Percentiles rank a stretch among this genome's conserved stretches.
These are phyloP conservation scores for Dimargaris xerosporica DNA, from an alignment of 192 early-diverging fungal genomes.

Conservation along the genomic window DNA sequence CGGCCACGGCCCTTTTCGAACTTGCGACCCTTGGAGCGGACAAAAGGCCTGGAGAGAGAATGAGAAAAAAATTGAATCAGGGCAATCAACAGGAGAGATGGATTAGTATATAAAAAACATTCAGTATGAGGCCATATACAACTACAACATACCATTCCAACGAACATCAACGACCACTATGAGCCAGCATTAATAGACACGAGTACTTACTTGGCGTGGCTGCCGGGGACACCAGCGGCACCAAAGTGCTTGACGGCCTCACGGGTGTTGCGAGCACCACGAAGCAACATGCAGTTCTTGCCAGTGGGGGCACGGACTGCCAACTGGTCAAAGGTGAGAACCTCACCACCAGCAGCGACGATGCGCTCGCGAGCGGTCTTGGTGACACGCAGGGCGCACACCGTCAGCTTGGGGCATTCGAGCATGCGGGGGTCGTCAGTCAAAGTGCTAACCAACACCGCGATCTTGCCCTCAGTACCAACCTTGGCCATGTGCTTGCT, in stretches of 20 bases:
- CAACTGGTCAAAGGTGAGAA: slow-evolving; percentile 97
- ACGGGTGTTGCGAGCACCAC: slow-evolving; percentile 85
- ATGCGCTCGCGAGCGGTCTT: slow-evolving; percentile 92
- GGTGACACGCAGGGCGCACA: slow-evolving; percentile 92
- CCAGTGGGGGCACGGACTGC: slow-evolving; percentile 96
- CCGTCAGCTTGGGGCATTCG: slow-evolving; percentile 85
- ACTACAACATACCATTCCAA: too few relatives aligned
- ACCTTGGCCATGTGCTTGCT: slow-evolving; percentile 56
- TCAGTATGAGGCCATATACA: too few relatives aligned
- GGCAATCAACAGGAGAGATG: too few relatives aligned
- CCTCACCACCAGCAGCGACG: slow-evolving; percentile 96
- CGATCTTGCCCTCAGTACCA: slow-evolving; percentile 61
- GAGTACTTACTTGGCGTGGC: slow-evolving; percentile 28
- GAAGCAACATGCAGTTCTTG: slow-evolving; percentile 86
- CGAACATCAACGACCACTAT: too few relatives aligned
- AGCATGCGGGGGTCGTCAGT: slow-evolving; percentile 92
- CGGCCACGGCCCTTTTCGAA: slow-evolving; percentile 99
- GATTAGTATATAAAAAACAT: too few relatives aligned
- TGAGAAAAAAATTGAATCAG: too few relatives aligned
- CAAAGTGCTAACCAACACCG: slow-evolving; percentile 90
- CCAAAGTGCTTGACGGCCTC: slow-evolving; percentile 99
- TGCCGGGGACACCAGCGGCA: slow-evolving; percentile 53
- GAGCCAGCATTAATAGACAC: too few relatives aligned
- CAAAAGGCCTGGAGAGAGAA: slow-evolving; percentile 48
- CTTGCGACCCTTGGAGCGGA: slow-evolving; percentile 99